Evolutionary conservation across 2,329 filamentous ascomycete species (phyloP).

Genomic region (Tolypocladium guangdongense): DNA sequence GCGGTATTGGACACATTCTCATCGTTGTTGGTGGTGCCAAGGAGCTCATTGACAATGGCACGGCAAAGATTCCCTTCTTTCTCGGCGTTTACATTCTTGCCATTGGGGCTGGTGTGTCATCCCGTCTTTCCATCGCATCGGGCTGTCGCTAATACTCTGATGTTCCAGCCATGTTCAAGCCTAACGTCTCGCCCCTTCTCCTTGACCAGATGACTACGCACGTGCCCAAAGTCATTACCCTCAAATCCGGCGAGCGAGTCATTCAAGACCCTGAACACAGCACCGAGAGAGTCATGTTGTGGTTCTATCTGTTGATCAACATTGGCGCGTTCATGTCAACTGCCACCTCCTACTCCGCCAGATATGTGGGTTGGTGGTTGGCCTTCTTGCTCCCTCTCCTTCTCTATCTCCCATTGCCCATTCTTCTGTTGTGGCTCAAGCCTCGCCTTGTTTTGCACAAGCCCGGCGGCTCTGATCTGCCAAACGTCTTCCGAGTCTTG

Average conservation of each 20-base stretch:
- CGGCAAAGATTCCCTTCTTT: conserved; percentile 43
- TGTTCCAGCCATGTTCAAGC: conserved; percentile 47
- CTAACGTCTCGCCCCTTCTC: conserved; percentile 58
- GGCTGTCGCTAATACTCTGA: background rate
- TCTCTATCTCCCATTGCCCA: conserved; percentile 48
- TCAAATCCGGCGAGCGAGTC: conserved; percentile 47
- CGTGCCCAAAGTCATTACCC: conserved; percentile 22
- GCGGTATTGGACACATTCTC: conserved; percentile 58
- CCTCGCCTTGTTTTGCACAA: conserved; percentile 44
- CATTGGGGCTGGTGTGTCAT: conserved; percentile 44
- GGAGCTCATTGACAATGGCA: conserved; percentile 30
- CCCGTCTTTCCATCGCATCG: background rate
- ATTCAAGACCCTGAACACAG: conserved; percentile 60
- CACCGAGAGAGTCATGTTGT: conserved; percentile 55
- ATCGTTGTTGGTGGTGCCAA: conserved; percentile 49
- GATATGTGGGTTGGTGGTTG: conserved; percentile 40
- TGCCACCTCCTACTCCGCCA: conserved; percentile 40
- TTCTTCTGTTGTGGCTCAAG: conserved; percentile 44
- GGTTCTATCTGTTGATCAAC: conserved; percentile 47
- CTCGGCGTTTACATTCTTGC: conserved; percentile 45
- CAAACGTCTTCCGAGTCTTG: conserved; percentile 46
- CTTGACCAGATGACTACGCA: conserved; percentile 54
- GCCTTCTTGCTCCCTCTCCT: conserved; percentile 32
- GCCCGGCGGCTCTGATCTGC: conserved; percentile 56
- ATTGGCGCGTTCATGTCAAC: conserved; percentile 41